These are phyloP conservation scores for Tephrocybe sp. DNA, from an alignment of 768 basidiomycete genomes.

Conservation along the genomic window DNA sequence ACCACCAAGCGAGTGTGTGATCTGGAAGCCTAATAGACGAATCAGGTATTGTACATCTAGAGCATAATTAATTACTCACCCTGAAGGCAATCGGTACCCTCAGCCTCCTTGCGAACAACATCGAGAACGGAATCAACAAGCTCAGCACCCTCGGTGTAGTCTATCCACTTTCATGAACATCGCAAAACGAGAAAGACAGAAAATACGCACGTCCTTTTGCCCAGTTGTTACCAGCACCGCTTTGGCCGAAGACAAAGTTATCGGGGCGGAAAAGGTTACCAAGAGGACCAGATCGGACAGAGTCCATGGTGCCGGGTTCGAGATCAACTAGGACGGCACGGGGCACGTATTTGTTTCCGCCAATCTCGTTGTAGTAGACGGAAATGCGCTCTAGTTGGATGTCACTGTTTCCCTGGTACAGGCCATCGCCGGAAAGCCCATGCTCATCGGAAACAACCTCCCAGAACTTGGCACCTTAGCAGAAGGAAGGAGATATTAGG, in stretches of 20 bases:
- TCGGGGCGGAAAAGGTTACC: constrained; percentile 95
- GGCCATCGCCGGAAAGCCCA: constrained; percentile 88
- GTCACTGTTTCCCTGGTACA: constrained; percentile 91
- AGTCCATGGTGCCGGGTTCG: constrained; percentile 97
- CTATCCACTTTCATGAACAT: constrained; percentile 29
- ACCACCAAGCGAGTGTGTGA: constrained; percentile 98
- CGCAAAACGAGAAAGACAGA: not conserved
- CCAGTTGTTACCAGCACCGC: constrained; percentile 99
- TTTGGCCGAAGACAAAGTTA: constrained; percentile 98
- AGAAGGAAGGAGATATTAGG: constrained; percentile 17
- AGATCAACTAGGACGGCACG: constrained; percentile 97
- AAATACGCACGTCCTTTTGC: constrained; percentile 92
- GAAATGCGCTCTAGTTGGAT: constrained; percentile 96
- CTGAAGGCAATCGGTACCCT: constrained; percentile 95
- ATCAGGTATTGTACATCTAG: constrained; percentile 9
- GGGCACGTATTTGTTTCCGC: constrained; percentile 95
- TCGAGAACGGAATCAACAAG: constrained; percentile 97
- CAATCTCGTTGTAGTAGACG: constrained; percentile 97
- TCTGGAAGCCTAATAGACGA: constrained; percentile 79
- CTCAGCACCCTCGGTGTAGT: constrained; percentile 96
- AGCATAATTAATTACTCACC: constrained; percentile 47
- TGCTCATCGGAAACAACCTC: constrained; percentile 99
- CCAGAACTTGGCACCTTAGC: constrained; percentile 90
- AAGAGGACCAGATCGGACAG: constrained; percentile 85
- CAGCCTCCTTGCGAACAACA: constrained; percentile 98